Conservation (phyloP, 768 basidiomycete species). For the Dacryopinax spathularia region DNA sequence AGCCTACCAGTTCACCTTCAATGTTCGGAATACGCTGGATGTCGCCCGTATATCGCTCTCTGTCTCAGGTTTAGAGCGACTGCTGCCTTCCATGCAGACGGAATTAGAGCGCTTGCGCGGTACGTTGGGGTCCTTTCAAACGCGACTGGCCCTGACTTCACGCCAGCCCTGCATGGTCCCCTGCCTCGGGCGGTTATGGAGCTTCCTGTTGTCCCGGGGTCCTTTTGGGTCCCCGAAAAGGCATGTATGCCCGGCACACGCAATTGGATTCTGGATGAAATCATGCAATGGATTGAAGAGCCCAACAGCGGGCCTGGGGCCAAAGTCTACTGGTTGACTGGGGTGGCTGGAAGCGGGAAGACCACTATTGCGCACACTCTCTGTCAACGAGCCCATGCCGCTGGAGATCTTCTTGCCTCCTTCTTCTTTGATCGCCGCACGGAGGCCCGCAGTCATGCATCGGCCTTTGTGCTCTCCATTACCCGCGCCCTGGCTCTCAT, state of each 20-base stretch:
- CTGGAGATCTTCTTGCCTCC: slow-evolving; percentile 22
- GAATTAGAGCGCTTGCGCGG: no score
- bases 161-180: not conserved
- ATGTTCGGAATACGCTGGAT: no score
- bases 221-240: not conserved
- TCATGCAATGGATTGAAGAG: not conserved
- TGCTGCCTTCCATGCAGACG: no score
- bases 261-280: not conserved
- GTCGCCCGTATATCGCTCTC: no score
- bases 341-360: slow-evolving; percentile 28
- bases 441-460: slow-evolving; percentile 13
- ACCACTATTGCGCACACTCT: slow-evolving; percentile 27
- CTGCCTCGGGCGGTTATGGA: not conserved
- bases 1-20: no score
- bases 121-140: no score
- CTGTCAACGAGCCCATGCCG: slow-evolving; percentile 15
- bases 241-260: not conserved
- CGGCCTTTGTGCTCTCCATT: slow-evolving; percentile 23
- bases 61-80: no score
- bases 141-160: no score
- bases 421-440: slow-evolving; percentile 23
- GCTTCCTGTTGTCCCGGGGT: not conserved
- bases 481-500: slow-evolving; percentile 20
- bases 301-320: not conserved
- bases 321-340: slow-evolving; percentile 21